Evolutionary conservation across 139 green algal species (phyloP).

Genomic region (Tetratostichococcus sp.): DNA sequence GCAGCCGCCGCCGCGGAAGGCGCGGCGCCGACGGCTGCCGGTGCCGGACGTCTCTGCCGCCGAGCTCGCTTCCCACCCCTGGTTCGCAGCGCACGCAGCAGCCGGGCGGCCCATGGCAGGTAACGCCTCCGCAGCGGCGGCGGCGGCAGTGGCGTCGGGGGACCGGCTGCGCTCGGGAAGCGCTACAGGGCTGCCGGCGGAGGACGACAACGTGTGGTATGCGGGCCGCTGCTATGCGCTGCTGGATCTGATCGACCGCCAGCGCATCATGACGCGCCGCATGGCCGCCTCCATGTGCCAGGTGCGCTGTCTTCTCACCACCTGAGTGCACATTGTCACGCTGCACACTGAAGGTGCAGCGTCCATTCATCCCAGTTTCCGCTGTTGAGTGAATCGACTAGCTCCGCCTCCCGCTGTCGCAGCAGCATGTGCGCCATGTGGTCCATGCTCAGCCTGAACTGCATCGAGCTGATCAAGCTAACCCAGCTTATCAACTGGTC

Average conservation of each 20-base stretch:
- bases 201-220: constrained; percentile 13
- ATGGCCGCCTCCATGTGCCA: constrained; percentile 21
- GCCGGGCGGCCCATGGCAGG: too few species aligned
- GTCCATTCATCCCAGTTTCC: background rate
- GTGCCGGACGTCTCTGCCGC: constrained; percentile 4
- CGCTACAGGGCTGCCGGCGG: background rate
- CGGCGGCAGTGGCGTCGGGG: too few species aligned
- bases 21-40: background rate
- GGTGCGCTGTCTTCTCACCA: constrained; percentile 10
- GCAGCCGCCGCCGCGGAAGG: background rate
- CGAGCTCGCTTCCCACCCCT: constrained; percentile 29
- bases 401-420: too few species aligned
- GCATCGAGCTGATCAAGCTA: too few species aligned
- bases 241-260: constrained; percentile 21
- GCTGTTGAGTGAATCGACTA: background rate
- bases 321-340: background rate
- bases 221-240: constrained; percentile 25
- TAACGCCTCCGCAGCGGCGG: too few species aligned
- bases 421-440: too few species aligned
- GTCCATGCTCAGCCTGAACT: too few species aligned
- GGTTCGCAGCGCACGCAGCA: constrained; percentile 17
- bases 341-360: background rate
- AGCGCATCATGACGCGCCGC: background rate
- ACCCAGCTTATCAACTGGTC: background rate
- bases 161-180: too few species aligned